phyloP scores from a whole-genome alignment of 2,329 filamentous ascomycete genomes.

The Triangularia verruculosa region DNA sequence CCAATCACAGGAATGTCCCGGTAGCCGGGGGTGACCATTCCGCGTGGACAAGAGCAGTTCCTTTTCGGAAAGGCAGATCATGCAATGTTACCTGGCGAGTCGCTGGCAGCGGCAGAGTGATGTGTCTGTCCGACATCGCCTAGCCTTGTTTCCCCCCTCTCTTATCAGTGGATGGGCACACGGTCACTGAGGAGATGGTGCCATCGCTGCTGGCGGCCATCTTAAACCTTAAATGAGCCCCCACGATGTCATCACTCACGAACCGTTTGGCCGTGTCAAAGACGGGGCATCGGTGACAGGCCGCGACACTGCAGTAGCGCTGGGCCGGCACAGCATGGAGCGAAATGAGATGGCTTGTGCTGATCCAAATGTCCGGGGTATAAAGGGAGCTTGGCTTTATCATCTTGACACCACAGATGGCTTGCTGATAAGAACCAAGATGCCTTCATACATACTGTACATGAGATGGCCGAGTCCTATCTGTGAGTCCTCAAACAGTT shows the following conservation, averaged over 20 bases:
- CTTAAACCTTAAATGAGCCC: constrained; percentile 4
- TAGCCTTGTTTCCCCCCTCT: not conserved
- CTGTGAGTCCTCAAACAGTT: not conserved
- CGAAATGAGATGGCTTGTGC: constrained; percentile 22
- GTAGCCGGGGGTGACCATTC: not conserved
- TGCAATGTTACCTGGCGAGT: not conserved
- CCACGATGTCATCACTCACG: constrained; percentile 16
- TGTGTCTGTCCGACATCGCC: not conserved
- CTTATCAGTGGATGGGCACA: not conserved
- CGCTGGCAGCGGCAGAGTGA: not conserved
- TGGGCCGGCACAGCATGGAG: constrained; percentile 19
- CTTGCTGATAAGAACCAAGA: not conserved
- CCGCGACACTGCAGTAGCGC: constrained; percentile 26
- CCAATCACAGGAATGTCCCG: constrained; percentile 8
- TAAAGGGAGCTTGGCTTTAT: not conserved
- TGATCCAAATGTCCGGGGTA: not conserved
- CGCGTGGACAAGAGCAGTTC: not conserved
- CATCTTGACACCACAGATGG: not conserved
- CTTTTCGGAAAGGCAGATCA: not conserved
- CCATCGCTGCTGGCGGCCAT: not conserved
- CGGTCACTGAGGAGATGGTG: not conserved
- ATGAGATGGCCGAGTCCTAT: not conserved
- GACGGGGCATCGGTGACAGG: constrained; percentile 18
- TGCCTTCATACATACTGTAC: too few species aligned
- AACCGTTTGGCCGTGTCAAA: not conserved